Evolutionary conservation across 2,329 filamentous ascomycete genomes (phyloP), one percentile per base, ranked within the genome.

Genomic region (Fusarium sp.): DNA sequence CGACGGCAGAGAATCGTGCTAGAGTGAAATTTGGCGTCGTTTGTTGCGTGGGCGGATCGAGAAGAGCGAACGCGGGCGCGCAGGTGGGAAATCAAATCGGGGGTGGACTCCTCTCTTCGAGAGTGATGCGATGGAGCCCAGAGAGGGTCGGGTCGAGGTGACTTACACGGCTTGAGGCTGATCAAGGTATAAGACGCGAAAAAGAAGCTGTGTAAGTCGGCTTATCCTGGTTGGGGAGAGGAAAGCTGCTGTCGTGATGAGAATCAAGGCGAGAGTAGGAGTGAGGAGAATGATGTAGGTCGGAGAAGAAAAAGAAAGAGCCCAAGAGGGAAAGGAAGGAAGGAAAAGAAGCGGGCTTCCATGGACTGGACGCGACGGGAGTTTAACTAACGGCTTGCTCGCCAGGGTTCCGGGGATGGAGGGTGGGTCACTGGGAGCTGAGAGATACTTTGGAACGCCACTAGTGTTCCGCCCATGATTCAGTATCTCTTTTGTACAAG

Each of bases 111-210:
- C 29, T 56, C 53, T 52, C 61, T 68, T 75, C 59, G 65, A 66
- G 73, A 70, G 66, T 68, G 63, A 51, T 59, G 59, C 32, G 50
- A 52, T 52, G 50, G 50, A 42, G 32, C 50, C 50, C 24, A 30
- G 49, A n/a, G 30, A 40, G 38, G 32, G 49, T 16, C 25, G 24
- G 32, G 15, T 40, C 50, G 50, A 52, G 50, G 50, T 71, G 77
- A 79, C 78, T 79, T 79, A 79, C 77, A 80, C 77, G 77, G 68
- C 59, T 72, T 72, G 60, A 63, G 55, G 59, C 53, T 57, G 59
- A 53, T 63, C 49, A 57, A 38, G 63, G 59, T 62, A 40, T 49
- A 44, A 56, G 53, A 63, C 59, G 66, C 62, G 72, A 72, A 64
- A 66, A 62, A 49, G 54, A 68, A 55, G 66, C 56, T 71, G 46